Evolutionary conservation across 1,139 yeast species (phyloP), one percentile per base, ranked within the genome.

Genomic region (Groenewaldozyma sp.): DNA sequence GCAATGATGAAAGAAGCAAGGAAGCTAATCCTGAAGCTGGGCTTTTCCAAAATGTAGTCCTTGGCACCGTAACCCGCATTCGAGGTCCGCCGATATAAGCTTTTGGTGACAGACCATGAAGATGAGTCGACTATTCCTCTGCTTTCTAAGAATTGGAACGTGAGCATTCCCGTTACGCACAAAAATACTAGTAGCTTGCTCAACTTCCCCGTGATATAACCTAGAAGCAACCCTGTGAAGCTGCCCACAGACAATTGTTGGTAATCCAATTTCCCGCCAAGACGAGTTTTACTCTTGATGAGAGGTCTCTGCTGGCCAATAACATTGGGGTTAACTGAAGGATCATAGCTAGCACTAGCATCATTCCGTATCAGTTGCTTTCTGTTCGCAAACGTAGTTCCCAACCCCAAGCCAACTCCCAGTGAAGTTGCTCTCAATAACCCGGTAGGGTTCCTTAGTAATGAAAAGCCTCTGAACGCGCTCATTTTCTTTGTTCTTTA

Each of bases 181-280:
- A 76, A 52, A 31, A 74, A 66, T 35, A 77, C 76, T 35, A 81
- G 63, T 22, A 77, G 68, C 24, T 76, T 68, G 43, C 80, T 71
- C 43, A 81, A 63, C 54, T 78, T 78, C n/a, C 88, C 87, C 17
- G 74, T 68, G 19, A 80, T 63, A 33, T 74, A 65, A 1, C 91
- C 91, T 38, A 74, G 51, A 36, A 76, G 66, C 42, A 79, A 62
- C 0, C 91, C 91, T 4, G 76, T 65, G 49, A 80, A 67, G 3
- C 83, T 76, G 3, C 91, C 91, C 44, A 78, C 60, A 13, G 86
- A 71, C 51, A 81, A 64, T 53, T 81, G 83, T 51, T 74, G 73
- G 55, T 81, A 81, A 55, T 76, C 71, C 44, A 76, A 56, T 42
- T 54, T 60, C 1, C 69, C 66, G 34, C 65, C 59, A 48, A 68